These are phyloP conservation scores for Calendula officinalis DNA, from an alignment of 129 eudicot genomes.

Conservation along the genomic window DNA sequence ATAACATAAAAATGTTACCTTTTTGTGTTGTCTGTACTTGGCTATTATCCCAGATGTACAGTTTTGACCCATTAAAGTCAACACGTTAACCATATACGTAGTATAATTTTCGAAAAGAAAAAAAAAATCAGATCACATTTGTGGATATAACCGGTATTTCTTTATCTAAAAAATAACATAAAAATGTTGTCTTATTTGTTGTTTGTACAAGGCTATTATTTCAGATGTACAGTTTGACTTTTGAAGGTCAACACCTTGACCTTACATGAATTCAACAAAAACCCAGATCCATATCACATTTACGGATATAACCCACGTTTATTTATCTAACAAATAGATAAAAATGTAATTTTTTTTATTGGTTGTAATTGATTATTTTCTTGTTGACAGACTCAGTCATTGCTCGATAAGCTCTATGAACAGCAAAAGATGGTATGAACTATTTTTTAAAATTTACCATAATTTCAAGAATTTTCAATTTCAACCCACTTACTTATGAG, in stretches of 20 bases:
- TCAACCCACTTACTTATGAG: no score
- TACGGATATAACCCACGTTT: neutral
- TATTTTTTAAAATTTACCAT: neutral
- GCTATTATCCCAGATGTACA: neutral
- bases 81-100: neutral
- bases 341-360: neutral
- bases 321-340: neutral
- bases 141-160: constrained; percentile 2
- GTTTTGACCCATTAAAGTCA: neutral
- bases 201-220: no score
- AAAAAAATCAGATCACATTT: neutral
- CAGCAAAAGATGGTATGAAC: constrained; percentile 50
- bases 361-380: neutral
- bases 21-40: constrained; percentile 9
- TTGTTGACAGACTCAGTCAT: constrained; percentile 47
- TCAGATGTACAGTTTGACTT: neutral
- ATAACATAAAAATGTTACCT: neutral
- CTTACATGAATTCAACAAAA: no score
- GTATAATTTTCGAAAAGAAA: constrained; percentile 11
- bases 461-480: neutral
- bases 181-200: no score
- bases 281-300: neutral
- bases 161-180: no score
- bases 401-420: constrained; percentile 50
- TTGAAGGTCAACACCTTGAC: neutral